Base-by-base conservation (phyloP, 1,139 yeast genomes). In the Magnusiomyces starmeri region DNA sequence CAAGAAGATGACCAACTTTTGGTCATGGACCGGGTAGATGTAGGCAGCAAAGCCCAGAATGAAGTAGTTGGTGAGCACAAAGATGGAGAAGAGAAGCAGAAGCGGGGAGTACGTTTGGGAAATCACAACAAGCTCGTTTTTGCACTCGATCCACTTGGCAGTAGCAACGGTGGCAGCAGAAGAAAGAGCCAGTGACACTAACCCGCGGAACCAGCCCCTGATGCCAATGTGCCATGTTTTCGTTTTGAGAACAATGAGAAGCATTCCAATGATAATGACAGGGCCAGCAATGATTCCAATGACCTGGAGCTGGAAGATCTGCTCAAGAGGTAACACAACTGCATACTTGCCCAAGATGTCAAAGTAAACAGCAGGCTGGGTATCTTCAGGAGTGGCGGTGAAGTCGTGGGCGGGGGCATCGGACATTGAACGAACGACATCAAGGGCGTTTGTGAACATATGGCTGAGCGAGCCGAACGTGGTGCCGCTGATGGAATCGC, bases 391-490 rank as follows among this genome's bases (percentile, higher is more conserved):
- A 9, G 58, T 56, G 2, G 55, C 52, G 32, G 69, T 75, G 27
- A 51, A 55, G n/a, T 55, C 56, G 27, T 61, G 68, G 57, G 73
- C 78, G 50, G 78, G 66, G 24, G 72, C 66, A 20, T 65, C 63
- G 0, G 75, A 71, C 53, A 80, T 64, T 12, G 79, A 68, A 4
- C 62, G 60, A 0, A 75, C 71, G 52, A 82, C 72, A 59, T 85
- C 94, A 60, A 85, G 68, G 0, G 92, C 72, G 53, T 79, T 82
- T 2, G 83, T 75, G 49, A 85, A 72, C 96, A 89, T 88, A 65
- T 85, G 92, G 83, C 92, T 83, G 49, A 89, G 71, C 0, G 96
- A 80, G 39, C 76, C 79, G 56, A 75, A 77, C 34, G 83, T 71
- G 12, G 88, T 75, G 54, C 82, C 81, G 51, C 75, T 73, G 48